Evolutionary conservation across 2,329 filamentous ascomycete species (phyloP).

Genomic region (Balansia obtecta): DNA sequence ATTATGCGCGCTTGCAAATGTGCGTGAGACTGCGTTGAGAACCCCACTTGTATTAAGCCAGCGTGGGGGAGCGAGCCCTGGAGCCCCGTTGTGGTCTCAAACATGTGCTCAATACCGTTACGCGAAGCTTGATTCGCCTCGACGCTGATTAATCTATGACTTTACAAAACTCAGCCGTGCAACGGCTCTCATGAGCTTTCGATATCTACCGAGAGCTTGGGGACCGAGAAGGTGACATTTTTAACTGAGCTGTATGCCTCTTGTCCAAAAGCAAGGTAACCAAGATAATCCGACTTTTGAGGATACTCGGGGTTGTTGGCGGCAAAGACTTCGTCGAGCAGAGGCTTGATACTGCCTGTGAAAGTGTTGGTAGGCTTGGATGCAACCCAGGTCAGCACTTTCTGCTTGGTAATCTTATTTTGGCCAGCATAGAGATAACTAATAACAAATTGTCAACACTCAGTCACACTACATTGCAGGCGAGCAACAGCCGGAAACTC

Average conservation of each 20-base stretch:
- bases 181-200: conserved; percentile 3
- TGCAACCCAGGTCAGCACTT: conserved; percentile 38
- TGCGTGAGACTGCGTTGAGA: not conserved
- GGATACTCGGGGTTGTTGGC: conserved; percentile 24
- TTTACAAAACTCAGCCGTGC: not conserved
- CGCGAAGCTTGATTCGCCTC: not conserved
- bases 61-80: not conserved
- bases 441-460: not conserved
- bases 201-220: conserved; percentile 2
- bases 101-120: not conserved
- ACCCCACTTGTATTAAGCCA: not conserved
- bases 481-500: conserved; percentile 10
- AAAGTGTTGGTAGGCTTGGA: conserved; percentile 25
- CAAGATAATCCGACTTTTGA: conserved; percentile 30
- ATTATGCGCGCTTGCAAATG: conserved; percentile 2
- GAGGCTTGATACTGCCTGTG: conserved; percentile 31
- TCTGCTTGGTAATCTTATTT: conserved; percentile 26
- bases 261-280: conserved; percentile 38
- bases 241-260: conserved; percentile 31
- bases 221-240: conserved; percentile 32
- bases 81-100: not conserved
- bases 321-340: conserved; percentile 28
- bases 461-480: not conserved
- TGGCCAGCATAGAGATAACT: conserved; percentile 29
- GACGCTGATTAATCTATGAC: not conserved